A percentile compares a stretch with the other conserved stretches of the same genome.
These are phyloP conservation scores for Tubosaeta sp. DNA, from an alignment of 768 basidiomycete genomes.

Conservation along the genomic window DNA sequence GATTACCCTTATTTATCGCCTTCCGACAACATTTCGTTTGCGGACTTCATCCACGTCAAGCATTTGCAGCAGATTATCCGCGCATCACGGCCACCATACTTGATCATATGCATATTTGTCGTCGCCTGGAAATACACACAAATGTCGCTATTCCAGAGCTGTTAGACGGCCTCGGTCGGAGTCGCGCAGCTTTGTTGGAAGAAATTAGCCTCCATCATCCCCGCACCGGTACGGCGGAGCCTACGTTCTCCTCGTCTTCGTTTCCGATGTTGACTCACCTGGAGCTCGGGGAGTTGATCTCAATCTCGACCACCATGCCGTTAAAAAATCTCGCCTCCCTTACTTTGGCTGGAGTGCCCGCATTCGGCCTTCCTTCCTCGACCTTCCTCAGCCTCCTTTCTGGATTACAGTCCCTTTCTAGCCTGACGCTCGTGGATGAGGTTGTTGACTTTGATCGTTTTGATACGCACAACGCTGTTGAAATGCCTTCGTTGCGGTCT, in stretches of 20 bases:
- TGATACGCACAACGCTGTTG: constrained; percentile 3
- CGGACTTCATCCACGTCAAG: constrained; percentile 17
- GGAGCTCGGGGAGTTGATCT: constrained; percentile 20
- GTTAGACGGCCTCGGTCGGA: constrained; percentile 19
- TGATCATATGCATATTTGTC: constrained; percentile 23
- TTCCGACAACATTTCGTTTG: constrained; percentile 23
- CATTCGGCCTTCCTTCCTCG: constrained; percentile 17
- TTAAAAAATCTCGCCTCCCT: constrained; percentile 19
- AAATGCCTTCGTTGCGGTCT: constrained; percentile 18
- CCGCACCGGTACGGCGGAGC: constrained; percentile 3
- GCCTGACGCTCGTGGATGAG: constrained; percentile 24
- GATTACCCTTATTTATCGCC: constrained; percentile 17
- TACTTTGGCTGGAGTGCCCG: constrained; percentile 22
- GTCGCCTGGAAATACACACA: constrained; percentile 24
- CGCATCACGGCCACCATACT: constrained; percentile 25
- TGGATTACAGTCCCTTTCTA: constrained; percentile 18
- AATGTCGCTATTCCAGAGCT: constrained; percentile 23
- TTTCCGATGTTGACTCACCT: constrained; percentile 21
- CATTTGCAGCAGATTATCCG: constrained; percentile 17
- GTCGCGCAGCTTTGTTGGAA: constrained; percentile 23
- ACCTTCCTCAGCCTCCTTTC: constrained; percentile 23
- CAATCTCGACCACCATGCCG: constrained; percentile 17
- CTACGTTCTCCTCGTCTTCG: constrained; percentile 14
- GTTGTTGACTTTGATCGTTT: constrained; percentile 25
- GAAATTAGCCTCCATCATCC: constrained; percentile 26